Evolutionary conservation across 768 basidiomycete genomes (phyloP).

Genomic region (Suillus hirtellus): DNA sequence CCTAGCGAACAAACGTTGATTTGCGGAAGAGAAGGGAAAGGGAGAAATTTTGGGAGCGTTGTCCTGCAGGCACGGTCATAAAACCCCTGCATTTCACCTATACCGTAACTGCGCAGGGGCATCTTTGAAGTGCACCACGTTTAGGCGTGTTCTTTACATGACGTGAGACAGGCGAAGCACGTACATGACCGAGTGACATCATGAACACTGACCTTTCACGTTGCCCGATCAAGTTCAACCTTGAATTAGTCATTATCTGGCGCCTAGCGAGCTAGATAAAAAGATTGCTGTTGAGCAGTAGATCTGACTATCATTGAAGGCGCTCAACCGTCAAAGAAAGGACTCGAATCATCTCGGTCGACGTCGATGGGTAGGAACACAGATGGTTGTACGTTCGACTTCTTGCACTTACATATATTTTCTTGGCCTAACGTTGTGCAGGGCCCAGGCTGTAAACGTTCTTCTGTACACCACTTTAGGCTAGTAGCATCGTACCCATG

Average conservation of each 20-base stretch:
- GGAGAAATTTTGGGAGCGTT: conserved; percentile 7
- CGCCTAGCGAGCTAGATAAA: neutral
- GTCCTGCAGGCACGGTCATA: conserved; percentile 20
- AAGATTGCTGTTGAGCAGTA: neutral
- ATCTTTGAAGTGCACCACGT: neutral
- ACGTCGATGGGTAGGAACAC: too few relatives aligned
- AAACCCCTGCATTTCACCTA: conserved; percentile 8
- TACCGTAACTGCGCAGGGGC: conserved; percentile 17
- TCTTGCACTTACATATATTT: too few relatives aligned
- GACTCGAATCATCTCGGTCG: too few relatives aligned
- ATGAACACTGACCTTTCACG: neutral
- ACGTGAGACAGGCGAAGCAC: conserved; percentile 1
- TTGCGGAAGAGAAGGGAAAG: conserved; percentile 13
- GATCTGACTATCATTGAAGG: neutral
- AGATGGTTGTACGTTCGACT: too few relatives aligned
- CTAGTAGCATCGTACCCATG: too few relatives aligned
- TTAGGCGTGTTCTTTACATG: conserved; percentile 1
- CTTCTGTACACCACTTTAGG: too few relatives aligned
- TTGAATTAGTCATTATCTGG: neutral
- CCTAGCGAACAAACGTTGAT: conserved; percentile 11
- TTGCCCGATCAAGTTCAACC: neutral
- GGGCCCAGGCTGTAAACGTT: too few relatives aligned
- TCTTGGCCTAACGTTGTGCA: too few relatives aligned
- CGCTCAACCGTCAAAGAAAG: neutral
- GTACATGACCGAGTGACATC: neutral